Conservation (phyloP, 2,329 filamentous ascomycete species). For the Beauveria australis region DNA sequence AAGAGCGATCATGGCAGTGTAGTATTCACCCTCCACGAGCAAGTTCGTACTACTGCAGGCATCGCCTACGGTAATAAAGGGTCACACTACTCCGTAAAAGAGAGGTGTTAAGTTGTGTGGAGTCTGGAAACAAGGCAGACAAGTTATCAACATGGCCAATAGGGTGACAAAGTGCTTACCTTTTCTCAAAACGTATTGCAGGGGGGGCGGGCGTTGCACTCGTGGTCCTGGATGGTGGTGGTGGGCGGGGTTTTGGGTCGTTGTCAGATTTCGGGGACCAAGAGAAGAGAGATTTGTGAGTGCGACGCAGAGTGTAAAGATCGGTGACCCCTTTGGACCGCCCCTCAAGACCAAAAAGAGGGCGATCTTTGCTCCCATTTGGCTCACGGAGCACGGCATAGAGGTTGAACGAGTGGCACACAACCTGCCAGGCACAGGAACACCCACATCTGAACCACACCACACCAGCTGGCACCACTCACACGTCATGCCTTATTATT, state of each 20-base stretch:
- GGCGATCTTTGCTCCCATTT: too few species aligned
- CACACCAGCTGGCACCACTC: background rate
- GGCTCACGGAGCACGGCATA: constrained; percentile 7
- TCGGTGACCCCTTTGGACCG: background rate
- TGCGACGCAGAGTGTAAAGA: background rate
- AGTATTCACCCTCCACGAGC: constrained; percentile 4
- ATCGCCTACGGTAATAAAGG: background rate
- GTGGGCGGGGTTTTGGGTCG: background rate
- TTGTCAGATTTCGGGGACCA: constrained; percentile 4
- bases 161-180: background rate
- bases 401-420: constrained; percentile 4
- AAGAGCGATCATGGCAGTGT: constrained; percentile 6
- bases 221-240: background rate
- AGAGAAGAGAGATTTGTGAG: background rate
- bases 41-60: background rate
- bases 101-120: too few species aligned
- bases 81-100: too few species aligned
- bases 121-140: too few species aligned
- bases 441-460: background rate
- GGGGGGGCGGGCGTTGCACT: constrained; percentile 8
- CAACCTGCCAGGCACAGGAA: background rate
- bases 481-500: background rate
- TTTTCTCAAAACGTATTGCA: background rate
- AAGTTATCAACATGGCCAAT: too few species aligned
- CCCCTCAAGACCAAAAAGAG: background rate